Evolutionary conservation across 1,284 basidiomycete genomes (phyloP).

Genomic region (Lignosus rhinocerotis): DNA sequence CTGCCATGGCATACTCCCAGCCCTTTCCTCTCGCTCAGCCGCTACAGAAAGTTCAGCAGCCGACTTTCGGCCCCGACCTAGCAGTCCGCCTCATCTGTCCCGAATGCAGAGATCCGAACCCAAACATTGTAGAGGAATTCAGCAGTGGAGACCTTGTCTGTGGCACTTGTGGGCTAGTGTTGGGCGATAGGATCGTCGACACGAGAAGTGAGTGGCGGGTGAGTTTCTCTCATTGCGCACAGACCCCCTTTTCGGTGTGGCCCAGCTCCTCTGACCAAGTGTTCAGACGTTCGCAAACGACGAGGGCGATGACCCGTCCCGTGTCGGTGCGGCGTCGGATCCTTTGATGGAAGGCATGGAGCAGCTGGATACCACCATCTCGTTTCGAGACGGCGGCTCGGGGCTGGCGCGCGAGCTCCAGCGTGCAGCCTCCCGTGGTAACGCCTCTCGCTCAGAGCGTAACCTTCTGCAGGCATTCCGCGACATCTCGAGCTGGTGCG

Average conservation of each 20-base stretch:
- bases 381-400: slow-evolving; percentile 91
- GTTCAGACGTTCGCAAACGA: slow-evolving; percentile 96
- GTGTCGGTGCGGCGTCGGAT: slow-evolving; percentile 96
- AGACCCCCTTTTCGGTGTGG: neutral
- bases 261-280: slow-evolving; percentile 14
- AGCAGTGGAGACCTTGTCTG: slow-evolving; percentile 97
- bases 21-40: slow-evolving; percentile 71
- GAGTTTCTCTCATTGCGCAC: slow-evolving; percentile 40
- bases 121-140: slow-evolving; percentile 96
- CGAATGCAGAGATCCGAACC: slow-evolving; percentile 90
- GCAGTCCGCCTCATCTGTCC: slow-evolving; percentile 92
- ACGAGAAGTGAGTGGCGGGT: slow-evolving; percentile 98
- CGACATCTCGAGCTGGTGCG: slow-evolving; percentile 91
- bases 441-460: slow-evolving; percentile 78
- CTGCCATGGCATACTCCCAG: slow-evolving; percentile 54
- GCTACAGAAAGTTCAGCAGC: slow-evolving; percentile 47
- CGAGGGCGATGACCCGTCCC: slow-evolving; percentile 98
- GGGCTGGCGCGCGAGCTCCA: slow-evolving; percentile 92
- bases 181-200: slow-evolving; percentile 96
- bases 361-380: slow-evolving; percentile 92
- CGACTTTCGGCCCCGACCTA: slow-evolving; percentile 77
- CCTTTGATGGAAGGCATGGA: slow-evolving; percentile 93
- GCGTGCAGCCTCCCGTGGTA: slow-evolving; percentile 82
- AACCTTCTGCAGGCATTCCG: slow-evolving; percentile 87
- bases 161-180: slow-evolving; percentile 91